phyloP scores from a whole-genome alignment of 306 rosid species.

The Luffa acutangula region DNA sequence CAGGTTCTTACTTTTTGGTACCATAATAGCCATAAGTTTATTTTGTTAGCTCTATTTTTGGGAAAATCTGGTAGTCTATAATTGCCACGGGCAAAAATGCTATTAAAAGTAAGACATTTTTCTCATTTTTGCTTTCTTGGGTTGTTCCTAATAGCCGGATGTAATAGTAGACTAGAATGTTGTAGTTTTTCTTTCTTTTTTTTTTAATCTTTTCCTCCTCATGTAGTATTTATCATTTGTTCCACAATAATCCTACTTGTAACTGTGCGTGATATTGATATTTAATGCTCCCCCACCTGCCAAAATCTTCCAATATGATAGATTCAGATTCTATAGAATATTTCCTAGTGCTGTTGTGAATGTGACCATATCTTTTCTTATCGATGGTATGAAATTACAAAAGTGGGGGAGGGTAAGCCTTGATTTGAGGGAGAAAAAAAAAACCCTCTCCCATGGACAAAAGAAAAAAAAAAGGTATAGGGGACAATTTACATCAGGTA shows the following conservation, averaged over 20 bases:
- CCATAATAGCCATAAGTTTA: constrained; percentile 13
- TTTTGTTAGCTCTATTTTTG: not conserved
- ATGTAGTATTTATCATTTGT: not conserved
- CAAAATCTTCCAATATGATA: not conserved
- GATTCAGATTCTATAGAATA: not conserved
- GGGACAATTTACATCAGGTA: not conserved
- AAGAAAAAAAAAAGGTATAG: no score
- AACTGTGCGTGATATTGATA: not conserved
- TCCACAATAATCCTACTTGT: not conserved
- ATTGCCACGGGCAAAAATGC: not conserved
- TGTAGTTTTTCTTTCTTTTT: not conserved
- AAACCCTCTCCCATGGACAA: no score
- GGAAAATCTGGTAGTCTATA: constrained; percentile 3
- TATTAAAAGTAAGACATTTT: not conserved
- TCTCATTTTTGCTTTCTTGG: not conserved
- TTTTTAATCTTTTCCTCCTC: not conserved
- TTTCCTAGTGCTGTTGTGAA: not conserved
- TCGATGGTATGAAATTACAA: no score
- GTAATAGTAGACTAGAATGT: not conserved
- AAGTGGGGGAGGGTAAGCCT: no score
- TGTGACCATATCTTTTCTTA: not conserved
- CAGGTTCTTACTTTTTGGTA: constrained; percentile 14
- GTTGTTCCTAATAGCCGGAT: not conserved
- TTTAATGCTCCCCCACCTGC: not conserved
- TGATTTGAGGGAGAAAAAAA: no score